These are phyloP conservation scores for Pichia nanzhaoensis DNA, from an alignment of 805 yeast genomes.

Conservation along the genomic window DNA sequence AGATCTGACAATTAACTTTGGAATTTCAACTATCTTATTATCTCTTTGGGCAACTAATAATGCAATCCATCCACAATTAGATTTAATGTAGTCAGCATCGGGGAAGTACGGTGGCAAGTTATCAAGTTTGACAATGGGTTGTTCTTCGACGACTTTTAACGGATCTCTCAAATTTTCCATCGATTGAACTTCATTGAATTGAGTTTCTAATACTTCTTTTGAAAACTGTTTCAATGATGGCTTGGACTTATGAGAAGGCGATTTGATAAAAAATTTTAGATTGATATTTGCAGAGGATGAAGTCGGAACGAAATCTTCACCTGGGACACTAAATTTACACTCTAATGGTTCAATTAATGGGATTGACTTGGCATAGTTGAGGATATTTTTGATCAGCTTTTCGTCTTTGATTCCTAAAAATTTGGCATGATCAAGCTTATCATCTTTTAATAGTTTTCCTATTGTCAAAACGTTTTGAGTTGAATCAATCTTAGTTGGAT, in stretches of 20 bases:
- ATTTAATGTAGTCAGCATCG: conserved; percentile 30
- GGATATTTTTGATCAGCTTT: conserved; percentile 34
- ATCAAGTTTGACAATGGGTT: conserved; percentile 56
- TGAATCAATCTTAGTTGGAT: conserved; percentile 43
- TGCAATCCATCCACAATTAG: conserved; percentile 53
- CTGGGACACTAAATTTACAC: conserved; percentile 79
- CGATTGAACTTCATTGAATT: conserved; percentile 50
- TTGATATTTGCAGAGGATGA: conserved; percentile 68
- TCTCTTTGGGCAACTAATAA: conserved; percentile 69
- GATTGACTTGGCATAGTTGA: conserved; percentile 54
- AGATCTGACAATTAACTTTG: conserved; percentile 43
- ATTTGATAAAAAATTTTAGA: conserved; percentile 67
- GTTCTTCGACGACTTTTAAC: conserved; percentile 51
- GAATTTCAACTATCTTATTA: conserved; percentile 68
- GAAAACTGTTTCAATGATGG: conserved; percentile 38
- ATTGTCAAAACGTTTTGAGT: conserved; percentile 47
- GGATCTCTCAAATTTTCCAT: conserved; percentile 71
- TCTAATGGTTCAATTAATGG: conserved; percentile 64
- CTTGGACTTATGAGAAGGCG: conserved; percentile 59
- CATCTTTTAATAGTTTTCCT: conserved; percentile 60
- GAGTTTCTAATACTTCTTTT: conserved; percentile 26
- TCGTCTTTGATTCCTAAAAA: conserved; percentile 43
- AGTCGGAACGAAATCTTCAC: conserved; percentile 69
- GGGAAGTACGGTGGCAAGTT: conserved; percentile 78
- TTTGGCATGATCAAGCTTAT: conserved; percentile 48